phyloP scores from a whole-genome alignment of 2,329 filamentous ascomycete genomes.

The Fusarium tricinctum region DNA sequence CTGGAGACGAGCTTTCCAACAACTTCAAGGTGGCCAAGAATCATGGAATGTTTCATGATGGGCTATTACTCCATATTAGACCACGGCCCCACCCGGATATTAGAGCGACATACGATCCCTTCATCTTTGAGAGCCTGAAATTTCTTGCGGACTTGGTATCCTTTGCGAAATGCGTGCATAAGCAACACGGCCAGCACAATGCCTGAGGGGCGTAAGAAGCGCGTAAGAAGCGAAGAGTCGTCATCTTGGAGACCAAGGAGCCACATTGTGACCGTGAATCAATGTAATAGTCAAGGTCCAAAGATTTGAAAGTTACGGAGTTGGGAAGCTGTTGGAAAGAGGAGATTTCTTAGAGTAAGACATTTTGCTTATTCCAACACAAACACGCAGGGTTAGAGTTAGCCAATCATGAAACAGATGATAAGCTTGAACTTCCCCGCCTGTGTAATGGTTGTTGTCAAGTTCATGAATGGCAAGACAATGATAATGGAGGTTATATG shows the following conservation, averaged over 20 bases:
- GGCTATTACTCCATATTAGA: constrained; percentile 20
- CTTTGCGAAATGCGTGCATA: constrained; percentile 13
- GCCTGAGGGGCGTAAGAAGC: constrained; percentile 8
- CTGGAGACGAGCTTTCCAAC: constrained; percentile 20
- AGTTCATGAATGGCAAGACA: neutral
- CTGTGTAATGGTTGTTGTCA: neutral
- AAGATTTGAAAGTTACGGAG: neutral
- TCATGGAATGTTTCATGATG: constrained; percentile 42
- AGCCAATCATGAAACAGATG: too few relatives aligned
- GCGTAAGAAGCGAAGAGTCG: neutral
- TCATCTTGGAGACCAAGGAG: constrained; percentile 11
- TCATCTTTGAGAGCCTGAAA: constrained; percentile 14
- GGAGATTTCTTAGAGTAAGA: neutral
- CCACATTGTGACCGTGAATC: constrained; percentile 1
- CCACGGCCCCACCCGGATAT: rapidly evolving
- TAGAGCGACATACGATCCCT: constrained; percentile 8
- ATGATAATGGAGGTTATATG: neutral
- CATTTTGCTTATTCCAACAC: neutral
- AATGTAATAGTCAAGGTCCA: neutral
- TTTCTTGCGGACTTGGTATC: constrained; percentile 21
- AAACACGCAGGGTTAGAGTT: neutral
- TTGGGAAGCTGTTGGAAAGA: neutral
- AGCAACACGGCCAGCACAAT: constrained; percentile 14
- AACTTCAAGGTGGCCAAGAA: constrained; percentile 36
- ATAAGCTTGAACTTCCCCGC: neutral